phyloP scores from a whole-genome alignment of 306 rosid genomes.

The Calophaca sinica region DNA sequence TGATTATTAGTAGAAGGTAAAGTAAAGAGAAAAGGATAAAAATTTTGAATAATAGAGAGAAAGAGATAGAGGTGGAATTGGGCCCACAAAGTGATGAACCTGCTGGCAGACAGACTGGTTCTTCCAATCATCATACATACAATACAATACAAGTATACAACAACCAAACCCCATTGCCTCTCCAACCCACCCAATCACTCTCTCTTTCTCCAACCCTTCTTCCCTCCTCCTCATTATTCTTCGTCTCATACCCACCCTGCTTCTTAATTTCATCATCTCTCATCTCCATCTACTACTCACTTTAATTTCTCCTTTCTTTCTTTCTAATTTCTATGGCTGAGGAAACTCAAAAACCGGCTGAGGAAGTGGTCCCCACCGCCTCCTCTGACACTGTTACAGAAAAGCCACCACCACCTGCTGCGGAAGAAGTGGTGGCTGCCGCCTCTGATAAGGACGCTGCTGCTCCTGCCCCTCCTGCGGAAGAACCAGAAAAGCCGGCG shows the following conservation, averaged over 20 bases:
- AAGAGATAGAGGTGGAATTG: constrained; percentile 12
- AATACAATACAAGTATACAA: no score
- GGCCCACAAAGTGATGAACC: constrained; percentile 50
- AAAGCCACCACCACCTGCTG: background rate
- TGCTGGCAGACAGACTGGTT: constrained; percentile 76
- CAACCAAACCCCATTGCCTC: background rate
- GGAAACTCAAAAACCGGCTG: constrained; percentile 68
- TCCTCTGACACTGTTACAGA: background rate
- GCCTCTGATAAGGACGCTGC: background rate
- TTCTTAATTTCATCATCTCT: background rate
- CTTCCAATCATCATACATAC: constrained; percentile 38
- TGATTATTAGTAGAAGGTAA: no score
- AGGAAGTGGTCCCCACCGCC: constrained; percentile 38
- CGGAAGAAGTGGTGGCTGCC: background rate
- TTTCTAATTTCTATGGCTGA: constrained; percentile 62
- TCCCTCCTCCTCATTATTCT: background rate
- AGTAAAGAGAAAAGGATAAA: background rate
- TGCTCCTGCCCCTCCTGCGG: background rate
- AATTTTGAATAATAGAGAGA: background rate
- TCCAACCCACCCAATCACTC: background rate
- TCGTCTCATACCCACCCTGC: background rate
- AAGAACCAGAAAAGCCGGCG: constrained; percentile 20
- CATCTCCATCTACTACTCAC: background rate
- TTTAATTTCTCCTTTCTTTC: background rate
- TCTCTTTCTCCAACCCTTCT: background rate